A percentile compares a stretch with the other conserved stretches of the same genome.
phyloP scores from a whole-genome alignment of 176 grass and related monocot genomes.

The Carex cristatella region DNA sequence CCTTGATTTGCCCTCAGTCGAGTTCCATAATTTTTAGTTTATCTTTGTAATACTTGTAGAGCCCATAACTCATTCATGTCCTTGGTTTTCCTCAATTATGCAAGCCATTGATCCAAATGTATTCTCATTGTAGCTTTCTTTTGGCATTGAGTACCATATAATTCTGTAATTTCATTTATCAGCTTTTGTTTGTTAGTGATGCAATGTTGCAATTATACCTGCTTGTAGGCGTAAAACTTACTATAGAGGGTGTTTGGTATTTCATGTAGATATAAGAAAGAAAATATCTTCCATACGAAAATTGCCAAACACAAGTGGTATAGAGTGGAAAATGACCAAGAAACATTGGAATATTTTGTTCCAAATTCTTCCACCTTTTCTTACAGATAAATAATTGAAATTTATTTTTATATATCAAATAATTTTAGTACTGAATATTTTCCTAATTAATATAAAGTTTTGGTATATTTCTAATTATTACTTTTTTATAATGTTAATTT shows the following conservation, averaged over 20 bases:
- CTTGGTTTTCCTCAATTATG: neutral
- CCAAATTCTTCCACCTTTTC: too few species aligned
- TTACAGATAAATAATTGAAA: too few species aligned
- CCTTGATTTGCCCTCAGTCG: neutral
- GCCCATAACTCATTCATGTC: too few species aligned
- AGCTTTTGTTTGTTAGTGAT: neutral
- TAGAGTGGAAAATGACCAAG: neutral
- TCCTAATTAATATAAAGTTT: neutral
- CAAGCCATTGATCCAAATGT: neutral
- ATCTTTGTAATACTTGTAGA: neutral
- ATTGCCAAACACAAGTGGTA: neutral
- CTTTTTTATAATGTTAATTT: too few species aligned
- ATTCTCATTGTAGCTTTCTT: neutral
- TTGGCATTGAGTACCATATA: neutral
- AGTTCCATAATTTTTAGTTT: neutral
- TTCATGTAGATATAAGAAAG: neutral
- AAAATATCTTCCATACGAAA: neutral
- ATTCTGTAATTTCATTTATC: neutral
- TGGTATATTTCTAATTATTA: neutral
- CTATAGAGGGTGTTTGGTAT: neutral
- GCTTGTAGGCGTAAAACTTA: neutral
- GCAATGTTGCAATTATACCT: neutral
- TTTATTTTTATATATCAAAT: neutral
- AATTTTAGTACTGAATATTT: neutral
- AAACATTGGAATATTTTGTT: neutral